phyloP scores from a whole-genome alignment of 495 filamentous ascomycete genomes.

The Penicillium cinerascens region DNA sequence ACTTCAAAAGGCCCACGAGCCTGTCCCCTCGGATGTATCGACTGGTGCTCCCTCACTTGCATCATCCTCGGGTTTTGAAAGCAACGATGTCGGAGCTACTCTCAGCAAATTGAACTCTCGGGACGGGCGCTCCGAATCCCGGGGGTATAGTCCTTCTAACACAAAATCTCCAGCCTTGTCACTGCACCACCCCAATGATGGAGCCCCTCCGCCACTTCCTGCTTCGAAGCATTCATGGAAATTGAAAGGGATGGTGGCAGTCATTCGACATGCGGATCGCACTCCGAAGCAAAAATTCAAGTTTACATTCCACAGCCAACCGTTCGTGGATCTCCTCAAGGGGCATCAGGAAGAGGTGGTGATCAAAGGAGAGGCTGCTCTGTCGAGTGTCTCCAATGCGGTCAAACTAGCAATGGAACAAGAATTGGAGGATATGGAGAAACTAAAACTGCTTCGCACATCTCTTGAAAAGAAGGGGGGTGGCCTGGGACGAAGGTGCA shows the following conservation, averaged over 20 bases:
- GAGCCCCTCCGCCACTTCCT: constrained; percentile 59
- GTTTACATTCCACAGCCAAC: constrained; percentile 95
- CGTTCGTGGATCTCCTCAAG: constrained; percentile 89
- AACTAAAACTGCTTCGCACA: constrained; percentile 77
- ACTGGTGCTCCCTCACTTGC: constrained; percentile 43
- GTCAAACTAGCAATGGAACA: constrained; percentile 73
- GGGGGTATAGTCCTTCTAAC: constrained; percentile 26
- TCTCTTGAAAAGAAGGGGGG: constrained; percentile 86
- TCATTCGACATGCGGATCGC: constrained; percentile 91
- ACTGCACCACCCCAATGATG: constrained; percentile 26
- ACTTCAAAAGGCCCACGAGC: constrained; percentile 42
- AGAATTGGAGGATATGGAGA: constrained; percentile 77
- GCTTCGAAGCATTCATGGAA: constrained; percentile 96
- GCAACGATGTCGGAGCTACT: constrained; percentile 22
- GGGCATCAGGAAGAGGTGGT: constrained; percentile 96
- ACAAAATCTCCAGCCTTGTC: constrained; percentile 32
- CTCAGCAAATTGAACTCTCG: constrained; percentile 14
- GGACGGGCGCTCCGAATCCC: constrained; percentile 26
- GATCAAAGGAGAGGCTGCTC: constrained; percentile 83
- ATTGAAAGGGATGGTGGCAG: constrained; percentile 96
- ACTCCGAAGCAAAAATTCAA: constrained; percentile 99
- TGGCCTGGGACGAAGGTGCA: constrained; percentile 98
- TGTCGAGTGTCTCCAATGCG: constrained; percentile 84
- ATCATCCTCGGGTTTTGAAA: constrained; percentile 48
- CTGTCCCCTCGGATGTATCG: constrained; percentile 40